Evolutionary conservation across 2,329 filamentous ascomycete species (phyloP).

Genomic region (Apiospora marii): DNA sequence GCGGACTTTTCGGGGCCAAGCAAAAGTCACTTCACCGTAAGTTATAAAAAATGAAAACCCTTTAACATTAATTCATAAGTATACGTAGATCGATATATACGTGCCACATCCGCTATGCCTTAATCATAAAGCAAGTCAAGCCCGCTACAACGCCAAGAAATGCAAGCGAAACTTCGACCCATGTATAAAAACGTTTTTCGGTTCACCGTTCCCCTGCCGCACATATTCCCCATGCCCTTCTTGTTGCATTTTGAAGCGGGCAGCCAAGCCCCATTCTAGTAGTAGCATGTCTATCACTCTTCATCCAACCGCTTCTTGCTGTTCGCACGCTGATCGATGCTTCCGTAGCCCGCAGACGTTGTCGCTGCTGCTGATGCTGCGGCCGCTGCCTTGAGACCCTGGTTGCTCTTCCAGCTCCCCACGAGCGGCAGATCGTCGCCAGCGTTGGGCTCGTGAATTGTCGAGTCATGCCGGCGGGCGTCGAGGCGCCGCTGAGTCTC

Average conservation of each 20-base stretch:
- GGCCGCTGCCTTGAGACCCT: background rate
- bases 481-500: constrained; percentile 8
- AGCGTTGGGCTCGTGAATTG: constrained; percentile 26
- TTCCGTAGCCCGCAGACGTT: constrained; percentile 9
- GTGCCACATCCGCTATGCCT: background rate
- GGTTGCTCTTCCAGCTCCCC: constrained; percentile 27
- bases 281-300: background rate
- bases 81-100: background rate
- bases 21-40: background rate
- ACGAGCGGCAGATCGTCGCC: constrained; percentile 29
- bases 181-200: background rate
- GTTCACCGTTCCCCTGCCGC: background rate
- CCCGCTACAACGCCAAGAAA: background rate
- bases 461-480: constrained; percentile 25
- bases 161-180: background rate
- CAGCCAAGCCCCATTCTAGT: background rate
- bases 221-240: background rate
- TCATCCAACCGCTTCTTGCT: background rate
- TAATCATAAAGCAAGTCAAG: background rate
- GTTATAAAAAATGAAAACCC: background rate
- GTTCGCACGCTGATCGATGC: background rate
- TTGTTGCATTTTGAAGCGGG: background rate
- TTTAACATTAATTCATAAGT: background rate
- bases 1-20: too few species aligned
- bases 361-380: background rate